Conservation (phyloP, 306 rosid species). For the Gastrolobium bilobum region DNA sequence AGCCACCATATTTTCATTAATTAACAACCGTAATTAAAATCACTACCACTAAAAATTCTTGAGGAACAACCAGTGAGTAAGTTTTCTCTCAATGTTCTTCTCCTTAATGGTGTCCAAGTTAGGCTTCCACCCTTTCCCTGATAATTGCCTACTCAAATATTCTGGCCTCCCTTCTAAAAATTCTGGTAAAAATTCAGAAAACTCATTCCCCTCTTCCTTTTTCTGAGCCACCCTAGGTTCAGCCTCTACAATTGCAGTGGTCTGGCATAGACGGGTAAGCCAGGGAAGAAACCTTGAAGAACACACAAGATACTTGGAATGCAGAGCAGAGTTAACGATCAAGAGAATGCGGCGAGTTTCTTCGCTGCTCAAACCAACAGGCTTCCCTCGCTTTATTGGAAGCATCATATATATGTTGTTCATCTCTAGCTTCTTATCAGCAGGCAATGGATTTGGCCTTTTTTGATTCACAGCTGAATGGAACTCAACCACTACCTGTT, state of each 20-base stretch:
- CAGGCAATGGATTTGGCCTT: constrained; percentile 72
- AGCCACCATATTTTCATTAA: background rate
- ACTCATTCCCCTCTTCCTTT: constrained; percentile 38
- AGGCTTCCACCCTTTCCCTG: constrained; percentile 90
- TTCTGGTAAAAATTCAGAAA: constrained; percentile 54
- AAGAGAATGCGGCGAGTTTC: constrained; percentile 61
- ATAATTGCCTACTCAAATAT: constrained; percentile 75
- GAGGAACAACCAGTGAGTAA: constrained; percentile 67
- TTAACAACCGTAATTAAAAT: background rate
- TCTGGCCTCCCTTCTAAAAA: constrained; percentile 65
- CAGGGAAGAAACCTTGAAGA: constrained; percentile 66
- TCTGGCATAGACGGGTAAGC: constrained; percentile 64
- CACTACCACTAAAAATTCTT: constrained; percentile 11
- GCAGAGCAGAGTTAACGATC: constrained; percentile 54
- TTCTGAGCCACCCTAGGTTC: background rate
- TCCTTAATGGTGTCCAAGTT: constrained; percentile 86
- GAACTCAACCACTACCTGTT: constrained; percentile 81
- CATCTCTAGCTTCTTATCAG: constrained; percentile 70
- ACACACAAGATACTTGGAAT: constrained; percentile 48
- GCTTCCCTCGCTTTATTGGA: constrained; percentile 80
- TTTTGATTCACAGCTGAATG: constrained; percentile 57
- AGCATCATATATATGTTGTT: constrained; percentile 75
- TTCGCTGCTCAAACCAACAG: constrained; percentile 54
- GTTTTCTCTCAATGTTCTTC: constrained; percentile 65
- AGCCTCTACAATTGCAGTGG: constrained; percentile 33